phyloP scores from a whole-genome alignment of 208 protist species.

The Herpetomonas samuelpessoai region DNA sequence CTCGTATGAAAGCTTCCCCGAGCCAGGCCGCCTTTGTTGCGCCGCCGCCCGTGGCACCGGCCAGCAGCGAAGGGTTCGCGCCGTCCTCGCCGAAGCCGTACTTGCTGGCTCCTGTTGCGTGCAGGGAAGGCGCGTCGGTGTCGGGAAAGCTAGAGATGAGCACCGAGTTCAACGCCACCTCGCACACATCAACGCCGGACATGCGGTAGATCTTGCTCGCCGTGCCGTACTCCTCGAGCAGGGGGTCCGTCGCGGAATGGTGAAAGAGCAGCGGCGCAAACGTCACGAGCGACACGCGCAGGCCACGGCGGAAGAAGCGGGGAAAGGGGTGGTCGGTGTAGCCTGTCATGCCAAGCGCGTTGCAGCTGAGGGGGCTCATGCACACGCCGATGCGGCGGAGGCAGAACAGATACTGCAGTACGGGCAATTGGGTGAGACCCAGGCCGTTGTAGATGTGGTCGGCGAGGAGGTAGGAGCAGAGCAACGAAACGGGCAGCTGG shows the following conservation, averaged over 20 bases:
- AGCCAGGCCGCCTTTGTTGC: constrained; percentile 57
- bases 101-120: background rate
- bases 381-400: constrained; percentile 95
- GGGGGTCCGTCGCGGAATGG: constrained; percentile 74
- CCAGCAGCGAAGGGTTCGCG: no score
- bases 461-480: constrained; percentile 85
- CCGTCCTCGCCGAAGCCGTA: background rate
- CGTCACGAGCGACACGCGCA: constrained; percentile 97
- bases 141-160: constrained; percentile 76
- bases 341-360: constrained; percentile 94
- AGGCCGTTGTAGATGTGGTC: constrained; percentile 95
- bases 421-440: constrained; percentile 85
- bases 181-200: constrained; percentile 74
- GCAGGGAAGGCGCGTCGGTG: background rate
- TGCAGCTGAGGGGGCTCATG: constrained; percentile 96
- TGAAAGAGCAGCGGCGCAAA: constrained; percentile 93
- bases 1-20: constrained; percentile 55
- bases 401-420: constrained; percentile 98
- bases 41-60: background rate
- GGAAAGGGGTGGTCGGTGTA: constrained; percentile 94
- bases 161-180: constrained; percentile 85
- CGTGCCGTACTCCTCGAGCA: constrained; percentile 87
- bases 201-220: constrained; percentile 68
- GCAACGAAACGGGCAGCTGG: constrained; percentile 41
- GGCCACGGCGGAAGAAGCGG: constrained; percentile 90